A percentile compares a stretch with the other conserved stretches of the same genome.
Conservation (phyloP, 2,329 filamentous ascomycete species). For the Aureobasidium vineae region DNA sequence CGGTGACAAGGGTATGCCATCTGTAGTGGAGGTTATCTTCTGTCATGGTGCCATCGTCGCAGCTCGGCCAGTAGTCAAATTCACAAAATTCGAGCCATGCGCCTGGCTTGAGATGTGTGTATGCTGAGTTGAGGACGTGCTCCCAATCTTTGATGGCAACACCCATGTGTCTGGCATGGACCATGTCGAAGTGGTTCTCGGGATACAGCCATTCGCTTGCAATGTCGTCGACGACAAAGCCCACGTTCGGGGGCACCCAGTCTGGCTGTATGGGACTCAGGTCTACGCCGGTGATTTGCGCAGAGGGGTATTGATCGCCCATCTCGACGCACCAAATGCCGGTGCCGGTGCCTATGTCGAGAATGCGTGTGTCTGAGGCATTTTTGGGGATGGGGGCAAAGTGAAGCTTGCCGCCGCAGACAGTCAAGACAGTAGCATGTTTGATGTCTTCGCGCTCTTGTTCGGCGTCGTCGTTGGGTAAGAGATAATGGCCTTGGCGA, state of each 20-base stretch:
- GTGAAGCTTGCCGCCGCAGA: slow-evolving; percentile 26
- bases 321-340: slow-evolving; percentile 44
- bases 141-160: slow-evolving; percentile 29
- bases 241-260: slow-evolving; percentile 44
- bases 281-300: slow-evolving; percentile 48
- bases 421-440: slow-evolving; percentile 29
- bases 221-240: slow-evolving; percentile 38
- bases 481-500: slow-evolving; percentile 32
- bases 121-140: slow-evolving; percentile 29
- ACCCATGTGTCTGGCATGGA: slow-evolving; percentile 21
- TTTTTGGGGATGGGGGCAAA: slow-evolving; percentile 23
- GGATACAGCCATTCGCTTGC: slow-evolving; percentile 35
- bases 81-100: slow-evolving; percentile 46
- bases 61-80: slow-evolving; percentile 32
- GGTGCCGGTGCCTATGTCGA: slow-evolving; percentile 54
- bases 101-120: slow-evolving; percentile 34
- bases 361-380: slow-evolving; percentile 37
- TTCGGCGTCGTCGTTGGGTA: slow-evolving; percentile 35
- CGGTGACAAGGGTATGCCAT: slow-evolving; percentile 30
- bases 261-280: slow-evolving; percentile 52
- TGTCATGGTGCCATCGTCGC: slow-evolving; percentile 30
- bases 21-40: slow-evolving; percentile 28
- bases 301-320: slow-evolving; percentile 35
- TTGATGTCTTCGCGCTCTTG: slow-evolving; percentile 36
- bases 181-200: slow-evolving; percentile 24